A percentile compares a stretch with the other conserved stretches of the same genome.
Conservation (phyloP, 2,329 filamentous ascomycete genomes). For the Nemania diffusa region DNA sequence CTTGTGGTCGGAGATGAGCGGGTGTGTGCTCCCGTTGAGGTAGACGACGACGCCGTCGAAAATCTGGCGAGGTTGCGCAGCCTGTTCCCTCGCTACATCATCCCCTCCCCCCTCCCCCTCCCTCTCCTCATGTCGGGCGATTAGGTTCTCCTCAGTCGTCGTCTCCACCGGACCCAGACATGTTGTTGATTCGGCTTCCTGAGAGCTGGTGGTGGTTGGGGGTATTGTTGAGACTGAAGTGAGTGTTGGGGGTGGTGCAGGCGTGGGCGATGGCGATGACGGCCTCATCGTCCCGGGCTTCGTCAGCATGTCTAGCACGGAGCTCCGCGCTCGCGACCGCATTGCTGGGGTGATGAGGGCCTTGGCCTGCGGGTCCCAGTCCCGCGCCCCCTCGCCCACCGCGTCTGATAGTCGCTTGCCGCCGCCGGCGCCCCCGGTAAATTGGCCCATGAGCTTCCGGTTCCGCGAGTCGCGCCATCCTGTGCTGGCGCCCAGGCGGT, state of each 20-base stretch:
- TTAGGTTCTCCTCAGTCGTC: constrained; percentile 44
- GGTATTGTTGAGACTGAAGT: neutral
- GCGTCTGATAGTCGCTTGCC: constrained; percentile 71
- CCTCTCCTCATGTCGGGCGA: constrained; percentile 44
- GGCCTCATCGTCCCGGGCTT: constrained; percentile 57
- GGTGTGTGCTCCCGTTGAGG: constrained; percentile 87
- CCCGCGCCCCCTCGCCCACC: constrained; percentile 70
- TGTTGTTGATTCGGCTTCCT: neutral
- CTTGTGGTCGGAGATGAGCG: constrained; percentile 84
- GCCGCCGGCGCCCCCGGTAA: constrained; percentile 66
- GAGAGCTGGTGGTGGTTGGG: neutral
- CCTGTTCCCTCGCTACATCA: constrained; percentile 54
- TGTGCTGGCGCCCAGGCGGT: constrained; percentile 65
- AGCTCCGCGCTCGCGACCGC: constrained; percentile 54
- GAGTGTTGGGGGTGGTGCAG: constrained; percentile 3
- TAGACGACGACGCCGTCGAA: constrained; percentile 81
- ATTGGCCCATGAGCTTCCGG: constrained; percentile 76
- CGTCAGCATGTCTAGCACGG: constrained; percentile 65
- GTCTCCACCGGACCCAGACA: neutral
- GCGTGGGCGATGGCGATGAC: constrained; percentile 33
- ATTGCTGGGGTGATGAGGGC: constrained; percentile 57
- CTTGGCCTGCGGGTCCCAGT: constrained; percentile 60
- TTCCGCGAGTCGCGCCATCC: constrained; percentile 78
- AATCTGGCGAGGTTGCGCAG: constrained; percentile 60
- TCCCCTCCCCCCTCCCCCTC: no score